Conservation (phyloP, 192 early-diverging fungal species). For the Pilaira anomala region DNA sequence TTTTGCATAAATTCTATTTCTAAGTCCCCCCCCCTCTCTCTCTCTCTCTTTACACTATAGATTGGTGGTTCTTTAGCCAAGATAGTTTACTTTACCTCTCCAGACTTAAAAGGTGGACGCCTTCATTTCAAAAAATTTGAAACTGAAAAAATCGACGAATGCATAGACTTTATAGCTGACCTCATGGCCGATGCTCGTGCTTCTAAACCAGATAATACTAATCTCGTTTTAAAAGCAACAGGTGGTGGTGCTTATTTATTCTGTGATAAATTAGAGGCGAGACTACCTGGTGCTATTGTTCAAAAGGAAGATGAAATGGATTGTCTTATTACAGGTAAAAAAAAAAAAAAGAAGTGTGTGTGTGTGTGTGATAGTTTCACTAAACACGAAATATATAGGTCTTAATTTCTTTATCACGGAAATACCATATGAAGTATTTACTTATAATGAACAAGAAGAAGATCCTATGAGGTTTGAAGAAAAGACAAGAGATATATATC, state of each 20-base stretch:
- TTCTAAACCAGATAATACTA: conserved; percentile 27
- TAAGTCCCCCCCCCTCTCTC: too few species aligned
- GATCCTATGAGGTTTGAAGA: conserved; percentile 62
- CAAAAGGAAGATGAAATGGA: conserved; percentile 94
- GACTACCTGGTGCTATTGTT: conserved; percentile 60
- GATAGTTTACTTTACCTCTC: conserved; percentile 66
- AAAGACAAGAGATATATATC: conserved; percentile 66
- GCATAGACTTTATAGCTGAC: conserved; percentile 76
- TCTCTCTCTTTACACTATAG: conserved; percentile 17
- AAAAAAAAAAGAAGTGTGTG: neutral
- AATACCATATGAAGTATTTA: conserved; percentile 92
- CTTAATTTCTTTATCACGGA: conserved; percentile 91
- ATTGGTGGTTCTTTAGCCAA: conserved; percentile 77
- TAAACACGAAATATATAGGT: conserved; percentile 40
- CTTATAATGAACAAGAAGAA: conserved; percentile 75
- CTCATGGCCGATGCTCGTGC: conserved; percentile 51
- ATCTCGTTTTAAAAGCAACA: conserved; percentile 74
- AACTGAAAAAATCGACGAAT: conserved; percentile 87
- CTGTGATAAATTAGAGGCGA: conserved; percentile 51
- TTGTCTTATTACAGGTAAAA: conserved; percentile 66
- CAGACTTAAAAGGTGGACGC: conserved; percentile 66
- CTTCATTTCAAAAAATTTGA: conserved; percentile 94
- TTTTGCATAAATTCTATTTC: neutral
- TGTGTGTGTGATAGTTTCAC: neutral
- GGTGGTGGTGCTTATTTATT: conserved; percentile 87